These are phyloP conservation scores for Jaminaea rosea DNA, from an alignment of 1,284 basidiomycete species.

Conservation along the genomic window DNA sequence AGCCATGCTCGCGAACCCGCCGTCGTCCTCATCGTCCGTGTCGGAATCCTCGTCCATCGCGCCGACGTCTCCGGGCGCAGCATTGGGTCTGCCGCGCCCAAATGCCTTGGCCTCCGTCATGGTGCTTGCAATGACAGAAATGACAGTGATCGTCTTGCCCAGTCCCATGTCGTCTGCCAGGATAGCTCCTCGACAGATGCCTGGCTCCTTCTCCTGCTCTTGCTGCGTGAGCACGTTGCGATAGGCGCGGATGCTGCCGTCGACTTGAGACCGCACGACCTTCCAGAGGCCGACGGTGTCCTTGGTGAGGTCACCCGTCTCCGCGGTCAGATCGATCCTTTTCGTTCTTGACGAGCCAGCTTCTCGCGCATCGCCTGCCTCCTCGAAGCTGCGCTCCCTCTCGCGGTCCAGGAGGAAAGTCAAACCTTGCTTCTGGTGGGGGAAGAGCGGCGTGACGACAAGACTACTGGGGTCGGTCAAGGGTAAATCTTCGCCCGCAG, in stretches of 20 bases:
- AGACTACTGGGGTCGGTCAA: constrained; percentile 68
- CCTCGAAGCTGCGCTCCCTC: constrained; percentile 23
- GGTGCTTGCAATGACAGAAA: constrained; percentile 80
- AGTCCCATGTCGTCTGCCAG: constrained; percentile 71
- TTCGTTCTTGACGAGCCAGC: not conserved
- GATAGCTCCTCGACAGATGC: constrained; percentile 74
- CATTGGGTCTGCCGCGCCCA: constrained; percentile 42
- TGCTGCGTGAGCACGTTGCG: constrained; percentile 73
- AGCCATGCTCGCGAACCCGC: constrained; percentile 6
- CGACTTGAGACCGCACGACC: constrained; percentile 47
- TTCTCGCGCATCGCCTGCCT: not conserved
- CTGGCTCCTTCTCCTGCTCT: constrained; percentile 58
- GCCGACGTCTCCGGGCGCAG: not conserved
- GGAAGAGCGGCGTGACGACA: constrained; percentile 85
- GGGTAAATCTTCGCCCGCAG: constrained; percentile 71
- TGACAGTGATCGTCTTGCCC: constrained; percentile 90
- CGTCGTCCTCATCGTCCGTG: constrained; percentile 6
- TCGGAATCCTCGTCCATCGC: not conserved
- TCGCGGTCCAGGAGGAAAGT: constrained; percentile 94
- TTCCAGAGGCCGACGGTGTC: constrained; percentile 70
- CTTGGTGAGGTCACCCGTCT: no score
- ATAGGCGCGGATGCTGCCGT: constrained; percentile 52
- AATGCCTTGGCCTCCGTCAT: constrained; percentile 63
- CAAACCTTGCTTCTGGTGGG: constrained; percentile 95
- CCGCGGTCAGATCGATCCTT: not conserved